A percentile compares a stretch with the other conserved stretches of the same genome.
These are phyloP conservation scores for Paxillus rubicundulus DNA, from an alignment of 768 basidiomycete genomes.

Conservation along the genomic window DNA sequence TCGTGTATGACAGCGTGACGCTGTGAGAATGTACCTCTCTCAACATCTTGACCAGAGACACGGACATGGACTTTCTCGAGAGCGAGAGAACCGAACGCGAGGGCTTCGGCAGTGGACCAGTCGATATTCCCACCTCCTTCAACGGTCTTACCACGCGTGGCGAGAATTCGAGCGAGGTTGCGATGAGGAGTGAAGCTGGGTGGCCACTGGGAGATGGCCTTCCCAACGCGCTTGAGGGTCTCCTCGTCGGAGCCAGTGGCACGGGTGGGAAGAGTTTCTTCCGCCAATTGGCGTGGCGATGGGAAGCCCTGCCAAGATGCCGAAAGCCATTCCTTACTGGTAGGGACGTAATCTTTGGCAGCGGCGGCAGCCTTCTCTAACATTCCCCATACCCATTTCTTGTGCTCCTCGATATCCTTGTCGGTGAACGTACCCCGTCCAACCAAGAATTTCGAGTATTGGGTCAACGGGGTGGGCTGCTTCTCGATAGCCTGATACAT, in stretches of 20 bases:
- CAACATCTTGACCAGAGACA: slow-evolving; percentile 96
- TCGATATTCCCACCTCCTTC: slow-evolving; percentile 92
- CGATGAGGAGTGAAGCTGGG: slow-evolving; percentile 83
- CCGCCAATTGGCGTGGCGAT: slow-evolving; percentile 91
- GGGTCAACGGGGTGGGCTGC: slow-evolving; percentile 86
- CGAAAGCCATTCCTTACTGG: slow-evolving; percentile 95
- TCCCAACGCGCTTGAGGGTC: slow-evolving; percentile 79
- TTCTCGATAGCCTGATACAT: slow-evolving; percentile 98
- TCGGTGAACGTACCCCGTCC: slow-evolving; percentile 92
- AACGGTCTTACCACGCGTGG: slow-evolving; percentile 83
- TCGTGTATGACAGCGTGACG: slow-evolving; percentile 97
- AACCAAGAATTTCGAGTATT: slow-evolving; percentile 89
- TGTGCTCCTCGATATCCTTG: slow-evolving; percentile 96
- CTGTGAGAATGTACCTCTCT: slow-evolving; percentile 98
- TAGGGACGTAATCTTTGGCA: slow-evolving; percentile 93
- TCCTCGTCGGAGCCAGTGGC: slow-evolving; percentile 78
- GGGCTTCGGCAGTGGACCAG: slow-evolving; percentile 97
- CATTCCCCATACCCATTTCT: slow-evolving; percentile 99
- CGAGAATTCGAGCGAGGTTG: slow-evolving; percentile 91
- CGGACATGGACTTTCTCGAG: slow-evolving; percentile 94
- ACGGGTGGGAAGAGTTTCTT: slow-evolving; percentile 87
- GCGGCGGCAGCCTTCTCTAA: slow-evolving; percentile 94
- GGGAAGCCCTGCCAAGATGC: slow-evolving; percentile 99
- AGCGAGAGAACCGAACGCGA: slow-evolving; percentile 92
- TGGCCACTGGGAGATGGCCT: slow-evolving; percentile 84